Percentiles rank a stretch among this genome's conserved stretches.
These are phyloP conservation scores for Talaromyces sp. DNA, from an alignment of 2,329 filamentous ascomycete genomes.

Conservation along the genomic window DNA sequence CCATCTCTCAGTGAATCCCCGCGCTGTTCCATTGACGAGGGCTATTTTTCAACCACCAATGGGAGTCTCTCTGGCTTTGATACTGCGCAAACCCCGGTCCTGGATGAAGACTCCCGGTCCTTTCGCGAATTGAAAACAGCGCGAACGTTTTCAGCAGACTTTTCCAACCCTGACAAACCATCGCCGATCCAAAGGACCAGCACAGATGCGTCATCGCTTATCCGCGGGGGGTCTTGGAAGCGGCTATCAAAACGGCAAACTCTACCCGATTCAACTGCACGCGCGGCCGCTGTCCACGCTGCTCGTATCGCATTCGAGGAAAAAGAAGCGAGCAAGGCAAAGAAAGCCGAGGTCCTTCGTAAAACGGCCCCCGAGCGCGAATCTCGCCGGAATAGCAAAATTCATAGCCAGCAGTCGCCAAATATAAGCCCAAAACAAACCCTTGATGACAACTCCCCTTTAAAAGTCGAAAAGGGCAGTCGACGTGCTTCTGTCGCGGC, in stretches of 20 bases:
- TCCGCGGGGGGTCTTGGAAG: slow-evolving; percentile 3
- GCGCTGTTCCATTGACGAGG: slow-evolving; percentile 38
- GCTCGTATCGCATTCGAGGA: slow-evolving; percentile 54
- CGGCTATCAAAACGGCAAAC: slow-evolving; percentile 31
- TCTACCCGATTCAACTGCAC: slow-evolving; percentile 48
- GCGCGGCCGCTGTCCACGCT: slow-evolving; percentile 52
- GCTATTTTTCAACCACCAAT: slow-evolving; percentile 6
- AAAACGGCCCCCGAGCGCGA: slow-evolving; percentile 43
- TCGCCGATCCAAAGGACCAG: slow-evolving; percentile 4
- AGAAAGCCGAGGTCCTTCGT: slow-evolving; percentile 49
- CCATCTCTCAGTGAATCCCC: slow-evolving; percentile 47
- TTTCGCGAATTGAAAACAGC: neutral
- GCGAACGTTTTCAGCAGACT: neutral
- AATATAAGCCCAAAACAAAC: slow-evolving; percentile 9
- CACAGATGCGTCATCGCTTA: slow-evolving; percentile 2
- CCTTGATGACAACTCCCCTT: slow-evolving; percentile 15
- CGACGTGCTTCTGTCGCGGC: slow-evolving; percentile 2
- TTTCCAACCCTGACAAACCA: neutral
- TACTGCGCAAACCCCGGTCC: slow-evolving; percentile 19
- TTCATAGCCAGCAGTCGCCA: slow-evolving; percentile 17
- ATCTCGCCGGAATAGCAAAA: slow-evolving; percentile 33
- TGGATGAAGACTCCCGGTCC: slow-evolving; percentile 35
- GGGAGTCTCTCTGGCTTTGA: slow-evolving; percentile 3
- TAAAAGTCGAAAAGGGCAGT: slow-evolving; percentile 14
- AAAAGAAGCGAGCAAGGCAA: slow-evolving; percentile 53